Base-by-base conservation (phyloP, 2,329 filamentous ascomycete species). In the Ceratocystis eucalypticola region DNA sequence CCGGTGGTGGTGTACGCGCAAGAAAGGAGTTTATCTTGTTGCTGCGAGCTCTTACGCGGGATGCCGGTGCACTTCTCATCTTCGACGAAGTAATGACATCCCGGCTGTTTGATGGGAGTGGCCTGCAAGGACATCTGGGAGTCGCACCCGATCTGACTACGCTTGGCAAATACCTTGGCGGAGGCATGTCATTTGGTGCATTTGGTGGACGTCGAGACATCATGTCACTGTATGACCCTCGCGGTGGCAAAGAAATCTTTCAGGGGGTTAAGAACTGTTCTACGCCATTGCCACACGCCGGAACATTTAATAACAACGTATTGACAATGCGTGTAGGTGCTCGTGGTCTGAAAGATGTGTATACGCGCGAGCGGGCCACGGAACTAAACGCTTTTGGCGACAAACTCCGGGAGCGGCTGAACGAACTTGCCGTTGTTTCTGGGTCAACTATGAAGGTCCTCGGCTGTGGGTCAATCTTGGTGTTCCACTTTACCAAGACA, bases 81-180 rank as follows among this genome's bases (percentile, higher is more conserved):
- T 75, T 88, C 15, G 87, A 90, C 72, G 87, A 90, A 74, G 86
- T 89, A 5, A 86, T 88, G 80, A 88, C 86, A 0, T 86, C 82
- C 2, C 78, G 86, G 1, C 74, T 88, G 33, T 74, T 77, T 20
- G 46, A 64, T 5, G 75, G 76, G 1, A 74, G 77, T 5, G 85
- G 86, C 0, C 72, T 84, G 2, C 77, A 79, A 5, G 71, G 73
- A 1, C 68, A 74, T 25, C 67, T 76, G 30, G 76, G 74, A 1
- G 71, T 86, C 6, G 75, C 74, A 1, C 84, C 86, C 0, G 86
- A 88, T 71, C 72, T 88, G 64, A 84, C 80, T 57, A 85, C 84
- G 0, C 73, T 88, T 50, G 86, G 86, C 0, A 89, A 88, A 71
- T 88, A 82, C 70, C 74, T 88, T 1, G 86, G 85, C 5, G 86